phyloP scores from a whole-genome alignment of 106 monocot genomes.

The Phalaenopsis aphrodite region DNA sequence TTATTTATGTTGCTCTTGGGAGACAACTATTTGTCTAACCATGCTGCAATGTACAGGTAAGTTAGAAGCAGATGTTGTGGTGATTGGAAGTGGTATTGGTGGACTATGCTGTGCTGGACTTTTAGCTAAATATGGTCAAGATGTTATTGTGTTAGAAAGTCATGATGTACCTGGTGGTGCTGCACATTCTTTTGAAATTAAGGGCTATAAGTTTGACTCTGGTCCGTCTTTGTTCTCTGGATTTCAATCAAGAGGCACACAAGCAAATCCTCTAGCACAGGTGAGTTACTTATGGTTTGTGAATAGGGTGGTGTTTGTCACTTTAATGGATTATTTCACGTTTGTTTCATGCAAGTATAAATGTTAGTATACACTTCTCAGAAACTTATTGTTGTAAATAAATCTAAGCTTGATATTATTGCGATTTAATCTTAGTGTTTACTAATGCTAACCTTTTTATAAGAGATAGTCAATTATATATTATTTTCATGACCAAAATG shows the following conservation, averaged over 20 bases:
- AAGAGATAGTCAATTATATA: too few species aligned
- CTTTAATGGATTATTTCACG: background rate
- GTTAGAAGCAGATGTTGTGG: constrained; percentile 85
- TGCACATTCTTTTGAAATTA: constrained; percentile 88
- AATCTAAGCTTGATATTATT: background rate
- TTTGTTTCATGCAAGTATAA: background rate
- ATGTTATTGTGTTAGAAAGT: constrained; percentile 91
- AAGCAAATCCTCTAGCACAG: constrained; percentile 97
- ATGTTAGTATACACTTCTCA: background rate
- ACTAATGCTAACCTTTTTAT: background rate
- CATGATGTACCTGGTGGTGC: constrained; percentile 96
- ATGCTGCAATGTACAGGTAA: constrained; percentile 45
- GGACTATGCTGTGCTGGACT: constrained; percentile 92
- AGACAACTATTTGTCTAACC: background rate
- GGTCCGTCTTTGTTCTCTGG: constrained; percentile 97
- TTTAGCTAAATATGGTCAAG: constrained; percentile 77
- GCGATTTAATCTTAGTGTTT: background rate
- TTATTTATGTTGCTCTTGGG: background rate
- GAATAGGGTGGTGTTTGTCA: background rate
- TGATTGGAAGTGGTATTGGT: constrained; percentile 94
- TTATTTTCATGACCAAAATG: too few species aligned
- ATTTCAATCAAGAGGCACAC: constrained; percentile 85
- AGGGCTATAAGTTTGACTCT: constrained; percentile 92
- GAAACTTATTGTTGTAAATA: background rate
- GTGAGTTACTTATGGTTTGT: constrained; percentile 25